Base-by-base conservation (phyloP, 2,329 filamentous ascomycete genomes). In the Colletotrichum camelliae region DNA sequence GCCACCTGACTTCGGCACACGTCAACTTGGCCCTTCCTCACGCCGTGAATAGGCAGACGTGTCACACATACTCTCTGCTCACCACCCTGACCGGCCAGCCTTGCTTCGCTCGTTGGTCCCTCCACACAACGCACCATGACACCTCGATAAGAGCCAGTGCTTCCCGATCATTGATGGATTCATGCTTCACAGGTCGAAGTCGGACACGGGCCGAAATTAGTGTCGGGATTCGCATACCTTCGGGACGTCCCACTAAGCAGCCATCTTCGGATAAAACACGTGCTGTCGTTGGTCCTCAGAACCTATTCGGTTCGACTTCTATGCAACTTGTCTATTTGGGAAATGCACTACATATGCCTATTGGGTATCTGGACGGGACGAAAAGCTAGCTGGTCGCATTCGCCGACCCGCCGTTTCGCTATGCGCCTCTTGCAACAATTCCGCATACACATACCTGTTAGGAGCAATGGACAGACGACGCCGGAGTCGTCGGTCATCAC, bases 401-500 rank as follows among this genome's bases (percentile, higher is more conserved):
- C 29, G 67, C 60, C 29, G 68, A 65, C 52, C 37, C 62, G 65
- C 58, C 39, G 35, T 64, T 68, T 35, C 52, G 67, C 48, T 66
- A 37, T 65, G 43, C 52, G 24, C 62, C 52, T 76, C 16, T 67
- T 21, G 39, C 66, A 71, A 62, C 73, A n/a, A 35, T 65, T 64
- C 37, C 69, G 76, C 73, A 67, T 73, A 61, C 65, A 68, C 65
- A 76, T 73, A 70, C 62, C 75, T 43, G 24, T 72, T 76, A 21
- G 37, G 79, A 79, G 75, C 79, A 67, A 62, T 33, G 58, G 37
- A 16, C 74, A 77, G 71, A 66, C 31, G 8, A 37, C 12, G 27
- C 48, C n/a, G 52, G 48, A 72, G 74, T 75, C 76, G 76, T 18
- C 78, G 75, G 71, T 76, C 77, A 80, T 84, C 80, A 83, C 82